Percentiles rank a stretch among this genome's conserved stretches.
phyloP scores from a whole-genome alignment of 345 rosid genomes.

The Hibiscus trionum region DNA sequence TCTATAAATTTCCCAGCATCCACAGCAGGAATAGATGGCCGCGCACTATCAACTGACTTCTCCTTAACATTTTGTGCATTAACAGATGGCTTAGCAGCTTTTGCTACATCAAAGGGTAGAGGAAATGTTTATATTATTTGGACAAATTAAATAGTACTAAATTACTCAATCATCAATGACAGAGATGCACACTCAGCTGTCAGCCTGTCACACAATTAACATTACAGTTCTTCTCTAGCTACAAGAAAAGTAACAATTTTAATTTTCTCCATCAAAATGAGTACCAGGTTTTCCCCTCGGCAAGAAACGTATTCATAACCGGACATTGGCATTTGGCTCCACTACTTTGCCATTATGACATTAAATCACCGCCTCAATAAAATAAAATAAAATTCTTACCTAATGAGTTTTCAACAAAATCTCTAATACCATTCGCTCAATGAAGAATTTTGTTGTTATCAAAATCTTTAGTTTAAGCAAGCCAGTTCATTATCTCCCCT shows the following conservation, averaged over 20 bases:
- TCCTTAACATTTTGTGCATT: slow-evolving; percentile 31
- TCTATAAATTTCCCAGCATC: slow-evolving; percentile 56
- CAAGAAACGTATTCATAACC: neutral
- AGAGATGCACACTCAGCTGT: neutral
- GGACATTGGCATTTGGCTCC: neutral
- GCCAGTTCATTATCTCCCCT: neutral
- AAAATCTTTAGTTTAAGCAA: neutral
- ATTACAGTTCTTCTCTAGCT: neutral
- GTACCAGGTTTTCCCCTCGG: no score
- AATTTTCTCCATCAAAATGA: neutral
- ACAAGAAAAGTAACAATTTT: neutral
- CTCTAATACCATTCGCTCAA: neutral
- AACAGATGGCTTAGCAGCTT: slow-evolving; percentile 36
- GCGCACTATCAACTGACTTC: slow-evolving; percentile 16
- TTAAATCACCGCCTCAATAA: neutral
- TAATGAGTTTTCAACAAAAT: neutral
- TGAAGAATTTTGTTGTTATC: neutral
- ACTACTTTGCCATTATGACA: neutral
- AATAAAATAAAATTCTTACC: neutral
- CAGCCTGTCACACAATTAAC: neutral
- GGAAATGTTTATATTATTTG: neutral
- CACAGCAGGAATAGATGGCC: slow-evolving; percentile 24
- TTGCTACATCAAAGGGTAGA: slow-evolving; percentile 30
- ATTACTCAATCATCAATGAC: neutral
- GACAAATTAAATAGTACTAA: neutral